Evolutionary conservation across 176 grass and related monocot genomes (phyloP).

Genomic region (Triticum timopheevii): DNA sequence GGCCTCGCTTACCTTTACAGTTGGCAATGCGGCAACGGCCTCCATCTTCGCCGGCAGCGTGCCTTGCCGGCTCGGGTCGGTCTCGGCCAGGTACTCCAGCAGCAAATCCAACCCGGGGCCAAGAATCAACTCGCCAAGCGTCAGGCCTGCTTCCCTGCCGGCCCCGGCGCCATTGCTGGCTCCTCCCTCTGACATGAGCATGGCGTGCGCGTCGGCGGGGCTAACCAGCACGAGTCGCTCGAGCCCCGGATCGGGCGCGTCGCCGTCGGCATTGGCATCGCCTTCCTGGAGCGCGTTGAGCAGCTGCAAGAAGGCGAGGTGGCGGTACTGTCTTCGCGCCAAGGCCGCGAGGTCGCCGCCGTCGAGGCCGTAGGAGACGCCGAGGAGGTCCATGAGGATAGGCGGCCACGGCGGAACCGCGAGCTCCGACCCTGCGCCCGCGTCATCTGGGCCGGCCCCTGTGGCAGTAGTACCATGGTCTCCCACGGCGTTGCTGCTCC

Average conservation of each 20-base stretch:
- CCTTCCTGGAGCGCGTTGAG: slow-evolving; percentile 53
- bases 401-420: slow-evolving; percentile 46
- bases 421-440: slow-evolving; percentile 15
- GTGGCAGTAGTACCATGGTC: background rate
- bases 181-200: slow-evolving; percentile 31
- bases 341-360: slow-evolving; percentile 19
- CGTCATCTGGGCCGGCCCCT: background rate
- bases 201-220: slow-evolving; percentile 37
- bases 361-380: slow-evolving; percentile 40
- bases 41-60: slow-evolving; percentile 70
- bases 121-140: slow-evolving; percentile 60
- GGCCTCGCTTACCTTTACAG: slow-evolving; percentile 41
- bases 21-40: slow-evolving; percentile 69
- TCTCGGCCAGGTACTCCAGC: slow-evolving; percentile 72
- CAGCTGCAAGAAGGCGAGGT: slow-evolving; percentile 51
- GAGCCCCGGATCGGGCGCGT: slow-evolving; percentile 29
- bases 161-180: background rate
- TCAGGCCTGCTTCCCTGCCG: slow-evolving; percentile 23
- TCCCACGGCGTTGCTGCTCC: background rate
- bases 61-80: slow-evolving; percentile 52
- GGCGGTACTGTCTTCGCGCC: slow-evolving; percentile 48
- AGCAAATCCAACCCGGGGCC: slow-evolving; percentile 76
- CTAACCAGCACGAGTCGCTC: slow-evolving; percentile 40
- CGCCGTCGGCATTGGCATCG: slow-evolving; percentile 12
- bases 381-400: slow-evolving; percentile 63